phyloP scores from a whole-genome alignment of 306 rosid species.

The Prinsepia uniflora region DNA sequence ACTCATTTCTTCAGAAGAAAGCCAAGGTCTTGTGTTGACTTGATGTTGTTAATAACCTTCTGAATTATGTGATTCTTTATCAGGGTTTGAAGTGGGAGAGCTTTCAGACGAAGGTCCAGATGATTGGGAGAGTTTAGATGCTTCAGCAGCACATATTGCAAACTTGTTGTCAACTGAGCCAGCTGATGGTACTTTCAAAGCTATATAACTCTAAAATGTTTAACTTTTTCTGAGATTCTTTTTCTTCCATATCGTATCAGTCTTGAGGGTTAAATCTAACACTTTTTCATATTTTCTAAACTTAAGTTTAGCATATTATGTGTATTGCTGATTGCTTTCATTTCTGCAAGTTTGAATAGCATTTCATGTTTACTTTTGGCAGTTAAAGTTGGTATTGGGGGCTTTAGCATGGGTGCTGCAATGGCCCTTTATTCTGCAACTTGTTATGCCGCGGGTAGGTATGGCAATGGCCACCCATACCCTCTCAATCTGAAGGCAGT shows the following conservation, averaged over 20 bases:
- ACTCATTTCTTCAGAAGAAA: background rate
- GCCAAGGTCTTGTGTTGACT: background rate
- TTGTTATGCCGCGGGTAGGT: constrained; percentile 85
- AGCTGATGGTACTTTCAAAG: constrained; percentile 65
- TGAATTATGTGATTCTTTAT: constrained; percentile 23
- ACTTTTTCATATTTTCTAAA: background rate
- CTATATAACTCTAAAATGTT: background rate
- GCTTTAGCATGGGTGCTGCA: constrained; percentile 99
- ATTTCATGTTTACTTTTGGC: constrained; percentile 32
- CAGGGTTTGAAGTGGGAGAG: constrained; percentile 98
- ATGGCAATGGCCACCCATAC: constrained; percentile 75
- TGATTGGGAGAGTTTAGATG: constrained; percentile 98
- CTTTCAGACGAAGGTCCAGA: constrained; percentile 90
- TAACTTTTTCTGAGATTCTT: background rate
- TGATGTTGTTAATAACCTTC: background rate
- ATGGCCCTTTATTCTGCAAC: constrained; percentile 94
- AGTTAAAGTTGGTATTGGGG: constrained; percentile 97
- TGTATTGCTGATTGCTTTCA: constrained; percentile 7
- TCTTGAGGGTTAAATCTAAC: background rate
- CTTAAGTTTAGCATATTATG: background rate
- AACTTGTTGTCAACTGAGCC: constrained; percentile 95
- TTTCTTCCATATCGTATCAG: background rate
- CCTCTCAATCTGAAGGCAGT: constrained; percentile 75
- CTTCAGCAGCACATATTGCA: constrained; percentile 90
- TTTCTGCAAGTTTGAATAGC: constrained; percentile 14